Evolutionary conservation across 768 basidiomycete genomes (phyloP), one percentile per base, ranked within the genome.

Genomic region (Xerocomellus amylosporus): DNA sequence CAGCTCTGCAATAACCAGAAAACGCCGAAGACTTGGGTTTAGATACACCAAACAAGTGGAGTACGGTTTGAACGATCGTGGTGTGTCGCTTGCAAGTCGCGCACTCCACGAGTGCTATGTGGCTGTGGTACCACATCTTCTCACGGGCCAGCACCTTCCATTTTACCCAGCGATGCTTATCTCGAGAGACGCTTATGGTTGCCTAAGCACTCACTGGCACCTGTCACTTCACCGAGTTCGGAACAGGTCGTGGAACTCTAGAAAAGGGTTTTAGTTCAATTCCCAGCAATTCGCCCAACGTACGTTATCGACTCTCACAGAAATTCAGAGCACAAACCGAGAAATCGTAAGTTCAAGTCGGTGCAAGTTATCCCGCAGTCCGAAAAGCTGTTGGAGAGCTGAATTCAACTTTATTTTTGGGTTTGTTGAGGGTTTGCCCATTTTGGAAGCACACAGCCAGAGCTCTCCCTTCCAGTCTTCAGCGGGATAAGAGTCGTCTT

Each of bases 41-140:
- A 15, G 28, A 33, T 44, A 30, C 14, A 39, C 42, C 34, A 34
- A 51, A 39, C 52, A 44, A 52, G 44, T 22, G 24, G 19, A n/a
- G 38, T 31, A 41, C 8, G 8, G 15, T 31, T 46, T 13, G 50
- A 52, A 30, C 2, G 34, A 26, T 6, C 17, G 40, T 26, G 30
- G 41, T 36, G 55, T 36, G 37, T 13, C 5, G 14, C n/a, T 19
- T 30, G 15, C 39, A 37, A n/a, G 10, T 26, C 10, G 42, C 24
- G 8, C 26, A 19, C 33, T 49, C 24, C 24, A 24, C 24, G 1
- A 8, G 3, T 26, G 33, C 7, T 37, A 19, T 40, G 59, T 60
- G 59, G 59, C 59, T 61, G 59, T 61, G 55, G 0, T 4, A 17
- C 1, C 2, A 1, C 20, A 28, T 41, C 19, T 40, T 56, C 47